phyloP scores from a whole-genome alignment of 176 grass and related monocot species.

The Lolium perenne region DNA sequence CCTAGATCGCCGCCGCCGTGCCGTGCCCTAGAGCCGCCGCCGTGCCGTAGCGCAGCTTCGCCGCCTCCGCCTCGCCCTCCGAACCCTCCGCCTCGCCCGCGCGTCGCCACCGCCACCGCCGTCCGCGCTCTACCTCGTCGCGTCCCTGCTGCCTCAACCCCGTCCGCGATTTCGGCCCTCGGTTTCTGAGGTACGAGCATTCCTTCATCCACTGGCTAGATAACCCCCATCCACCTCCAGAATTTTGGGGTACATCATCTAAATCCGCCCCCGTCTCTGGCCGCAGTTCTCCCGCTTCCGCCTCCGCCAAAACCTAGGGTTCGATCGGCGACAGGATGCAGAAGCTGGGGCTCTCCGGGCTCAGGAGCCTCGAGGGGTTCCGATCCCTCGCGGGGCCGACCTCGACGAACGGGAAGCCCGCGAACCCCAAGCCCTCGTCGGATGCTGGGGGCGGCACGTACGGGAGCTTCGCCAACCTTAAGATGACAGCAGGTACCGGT shows the following conservation, averaged over 20 bases:
- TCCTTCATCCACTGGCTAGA: background rate
- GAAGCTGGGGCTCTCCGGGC: slow-evolving; percentile 62
- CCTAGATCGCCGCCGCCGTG: background rate
- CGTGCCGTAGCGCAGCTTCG: background rate
- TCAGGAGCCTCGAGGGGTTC: slow-evolving; percentile 69
- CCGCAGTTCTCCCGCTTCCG: background rate
- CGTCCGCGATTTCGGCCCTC: background rate
- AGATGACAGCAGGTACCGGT: slow-evolving; percentile 81
- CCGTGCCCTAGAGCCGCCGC: background rate
- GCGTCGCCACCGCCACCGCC: background rate
- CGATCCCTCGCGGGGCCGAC: slow-evolving; percentile 63
- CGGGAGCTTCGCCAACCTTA: slow-evolving; percentile 90
- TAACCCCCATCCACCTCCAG: background rate
- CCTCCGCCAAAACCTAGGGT: slow-evolving; percentile 37
- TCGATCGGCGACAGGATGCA: slow-evolving; percentile 58
- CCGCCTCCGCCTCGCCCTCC: background rate
- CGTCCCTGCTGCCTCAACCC: slow-evolving; percentile 20
- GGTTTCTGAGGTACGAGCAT: slow-evolving; percentile 24
- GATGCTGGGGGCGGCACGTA: slow-evolving; percentile 74
- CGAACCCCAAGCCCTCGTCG: slow-evolving; percentile 59
- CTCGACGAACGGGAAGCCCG: slow-evolving; percentile 48
- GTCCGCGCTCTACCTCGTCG: background rate
- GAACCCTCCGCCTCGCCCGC: background rate
- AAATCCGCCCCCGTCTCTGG: slow-evolving; percentile 1
- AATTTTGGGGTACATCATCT: background rate